Evolutionary conservation across 202 grass and related monocot species (phyloP), one percentile per base, ranked within the genome.

Genomic region (Elaeis oleifera): DNA sequence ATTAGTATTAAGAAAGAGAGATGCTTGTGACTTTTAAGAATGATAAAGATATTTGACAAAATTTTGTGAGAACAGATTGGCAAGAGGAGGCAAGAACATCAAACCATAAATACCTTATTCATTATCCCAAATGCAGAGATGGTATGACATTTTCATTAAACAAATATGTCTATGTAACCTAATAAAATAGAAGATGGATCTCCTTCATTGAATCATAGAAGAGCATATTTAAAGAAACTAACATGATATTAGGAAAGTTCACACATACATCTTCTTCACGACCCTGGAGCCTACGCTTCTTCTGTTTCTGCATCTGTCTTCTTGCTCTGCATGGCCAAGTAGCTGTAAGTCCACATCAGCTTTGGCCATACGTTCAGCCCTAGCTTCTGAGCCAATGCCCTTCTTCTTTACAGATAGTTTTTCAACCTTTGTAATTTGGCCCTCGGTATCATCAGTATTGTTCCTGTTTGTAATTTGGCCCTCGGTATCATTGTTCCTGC

Each of bases 351-450:
- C 90, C 79, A 72, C 80, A 86, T 97, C 84, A 50, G 63, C 65
- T 51, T 69, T 91, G 50, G 76, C 73, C 39, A 86, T 81, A 68
- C 79, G 82, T 76, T 97, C 81, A 4, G 78, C 70, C 80, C 65
- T 89, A n/a, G 82, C 92, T 83, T 97, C 88, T 52, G 92, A 97
- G 36, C 88, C 92, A 74, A 85, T 68, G 63, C 92, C 92, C 18
- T 89, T 97, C 72, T 81, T 91, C 88, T 97, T 97, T 64, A 97
- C 63, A 16, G 84, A 97, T 23, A 97, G 70, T 74, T 97, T 97
- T 36, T 79, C 69, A 64, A 85, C 73, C 63, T 91, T 91, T 5
- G 57, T 72, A 56, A 48, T 22, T 49, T 70, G 71, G 36, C 72
- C 29, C 31, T 84, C 74, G 56, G 74, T 54, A 62, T 73, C 73